phyloP scores from a whole-genome alignment of 257 asterid species.

The Phtheirospermum japonicum region DNA sequence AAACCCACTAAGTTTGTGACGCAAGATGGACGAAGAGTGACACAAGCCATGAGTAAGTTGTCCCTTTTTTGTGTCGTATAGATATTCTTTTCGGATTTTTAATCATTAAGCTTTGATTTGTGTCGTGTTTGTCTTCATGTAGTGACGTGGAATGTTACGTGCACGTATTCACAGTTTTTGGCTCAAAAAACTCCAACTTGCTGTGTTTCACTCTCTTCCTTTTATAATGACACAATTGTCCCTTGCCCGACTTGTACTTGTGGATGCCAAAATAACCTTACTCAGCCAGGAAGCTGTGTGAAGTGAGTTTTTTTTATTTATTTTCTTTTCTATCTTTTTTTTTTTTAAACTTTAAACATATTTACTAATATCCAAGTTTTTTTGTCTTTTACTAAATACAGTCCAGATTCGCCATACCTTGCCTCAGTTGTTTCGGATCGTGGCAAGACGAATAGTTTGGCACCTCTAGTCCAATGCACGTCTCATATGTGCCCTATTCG shows the following conservation, averaged over 20 bases:
- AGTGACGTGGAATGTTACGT: conserved; percentile 65
- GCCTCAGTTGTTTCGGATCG: conserved; percentile 69
- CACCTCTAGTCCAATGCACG: conserved; percentile 84
- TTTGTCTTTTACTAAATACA: conserved; percentile 27
- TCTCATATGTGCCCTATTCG: conserved; percentile 89
- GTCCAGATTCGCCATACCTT: conserved; percentile 65
- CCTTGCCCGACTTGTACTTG: conserved; percentile 59
- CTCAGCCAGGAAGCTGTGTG: conserved; percentile 57
- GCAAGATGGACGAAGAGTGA: conserved; percentile 63
- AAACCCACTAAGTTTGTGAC: conserved; percentile 61
- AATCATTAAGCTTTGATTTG: too few relatives aligned
- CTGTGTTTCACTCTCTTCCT: conserved; percentile 51
- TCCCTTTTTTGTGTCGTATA: too few relatives aligned
- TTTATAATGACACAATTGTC: conserved; percentile 48
- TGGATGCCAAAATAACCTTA: conserved; percentile 44
- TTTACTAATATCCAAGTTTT: background rate
- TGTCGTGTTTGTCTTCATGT: conserved; percentile 15
- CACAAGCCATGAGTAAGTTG: conserved; percentile 89
- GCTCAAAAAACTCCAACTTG: conserved; percentile 53
- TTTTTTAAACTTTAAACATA: background rate
- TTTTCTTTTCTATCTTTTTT: background rate
- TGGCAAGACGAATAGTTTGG: conserved; percentile 41
- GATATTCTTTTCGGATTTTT: too few relatives aligned
- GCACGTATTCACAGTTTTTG: conserved; percentile 54
- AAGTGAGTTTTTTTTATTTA: conserved; percentile 32